Percentiles rank a stretch among this genome's conserved stretches.
Evolutionary conservation across 805 yeast species (phyloP).

Genomic region (Cephaloascus fragrans): DNA sequence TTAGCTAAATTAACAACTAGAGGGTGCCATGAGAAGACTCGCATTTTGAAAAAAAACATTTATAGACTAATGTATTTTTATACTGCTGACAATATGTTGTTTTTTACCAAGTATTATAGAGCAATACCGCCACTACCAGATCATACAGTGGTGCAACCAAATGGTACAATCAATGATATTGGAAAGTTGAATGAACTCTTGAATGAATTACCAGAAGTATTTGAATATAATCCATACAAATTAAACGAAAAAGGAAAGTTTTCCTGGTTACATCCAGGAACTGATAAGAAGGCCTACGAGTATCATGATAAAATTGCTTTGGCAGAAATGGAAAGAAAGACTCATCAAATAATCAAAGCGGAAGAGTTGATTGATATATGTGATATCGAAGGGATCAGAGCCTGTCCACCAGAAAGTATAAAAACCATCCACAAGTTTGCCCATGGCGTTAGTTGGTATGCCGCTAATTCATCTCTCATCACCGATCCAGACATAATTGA

Average conservation of each 20-base stretch:
- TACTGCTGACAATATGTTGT: constrained; percentile 51
- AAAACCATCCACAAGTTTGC: constrained; percentile 15
- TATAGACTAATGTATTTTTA: constrained; percentile 53
- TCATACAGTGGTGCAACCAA: constrained; percentile 2
- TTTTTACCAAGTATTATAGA: constrained; percentile 42
- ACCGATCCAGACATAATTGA: constrained; percentile 20
- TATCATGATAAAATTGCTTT: constrained; percentile 47
- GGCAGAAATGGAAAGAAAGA: constrained; percentile 56
- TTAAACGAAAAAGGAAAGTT: constrained; percentile 42
- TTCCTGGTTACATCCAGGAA: constrained; percentile 44
- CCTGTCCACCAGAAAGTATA: constrained; percentile 15
- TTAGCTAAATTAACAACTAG: constrained; percentile 45
- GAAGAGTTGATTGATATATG: constrained; percentile 54
- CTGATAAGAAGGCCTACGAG: constrained; percentile 28
- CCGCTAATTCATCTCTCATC: constrained; percentile 10
- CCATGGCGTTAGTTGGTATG: constrained; percentile 21
- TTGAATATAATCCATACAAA: constrained; percentile 45
- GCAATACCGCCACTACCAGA: constrained; percentile 57
- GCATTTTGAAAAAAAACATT: constrained; percentile 26
- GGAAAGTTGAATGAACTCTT: constrained; percentile 10
- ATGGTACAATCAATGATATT: constrained; percentile 16
- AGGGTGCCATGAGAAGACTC: constrained; percentile 27
- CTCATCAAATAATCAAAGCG: constrained; percentile 45
- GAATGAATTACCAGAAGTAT: constrained; percentile 21
- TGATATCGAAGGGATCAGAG: constrained; percentile 29